Conservation (phyloP, 305 asterid species). For the Caryopteris hybrid region DNA sequence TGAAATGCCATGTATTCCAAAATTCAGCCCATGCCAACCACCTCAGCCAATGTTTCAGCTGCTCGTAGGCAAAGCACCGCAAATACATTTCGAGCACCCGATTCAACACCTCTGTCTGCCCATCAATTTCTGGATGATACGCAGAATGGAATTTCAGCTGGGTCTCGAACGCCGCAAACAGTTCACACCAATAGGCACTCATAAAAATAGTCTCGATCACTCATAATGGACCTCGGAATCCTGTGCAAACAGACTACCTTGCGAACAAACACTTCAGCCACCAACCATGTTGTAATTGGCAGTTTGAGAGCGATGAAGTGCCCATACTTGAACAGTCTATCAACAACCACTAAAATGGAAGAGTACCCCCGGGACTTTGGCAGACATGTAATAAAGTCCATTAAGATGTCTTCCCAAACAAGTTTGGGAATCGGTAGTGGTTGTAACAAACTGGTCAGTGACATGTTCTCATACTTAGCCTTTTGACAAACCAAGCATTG, state of each 20-base stretch:
- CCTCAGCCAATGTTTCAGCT: neutral
- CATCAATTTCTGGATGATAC: neutral
- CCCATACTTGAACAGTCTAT: neutral
- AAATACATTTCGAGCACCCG: neutral
- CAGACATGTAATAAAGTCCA: too few relatives aligned
- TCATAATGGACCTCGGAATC: neutral
- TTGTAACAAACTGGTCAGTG: too few relatives aligned
- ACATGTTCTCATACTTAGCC: too few relatives aligned
- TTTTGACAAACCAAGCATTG: too few relatives aligned
- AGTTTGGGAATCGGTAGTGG: too few relatives aligned
- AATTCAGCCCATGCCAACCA: neutral
- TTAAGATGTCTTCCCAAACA: too few relatives aligned
- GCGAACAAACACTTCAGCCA: neutral
- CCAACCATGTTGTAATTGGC: neutral
- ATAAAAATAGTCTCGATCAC: too few relatives aligned
- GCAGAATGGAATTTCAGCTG: neutral
- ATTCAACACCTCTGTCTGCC: neutral
- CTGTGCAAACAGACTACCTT: neutral
- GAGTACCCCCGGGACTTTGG: too few relatives aligned
- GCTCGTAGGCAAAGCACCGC: neutral
- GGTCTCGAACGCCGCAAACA: too few relatives aligned
- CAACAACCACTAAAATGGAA: neutral
- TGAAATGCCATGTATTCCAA: neutral
- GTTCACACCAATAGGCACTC: too few relatives aligned
- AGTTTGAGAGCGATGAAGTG: neutral